Evolutionary conservation across 768 basidiomycete genomes (phyloP), one percentile per base, ranked within the genome.

Genomic region (Xerocomellus dryophilus): DNA sequence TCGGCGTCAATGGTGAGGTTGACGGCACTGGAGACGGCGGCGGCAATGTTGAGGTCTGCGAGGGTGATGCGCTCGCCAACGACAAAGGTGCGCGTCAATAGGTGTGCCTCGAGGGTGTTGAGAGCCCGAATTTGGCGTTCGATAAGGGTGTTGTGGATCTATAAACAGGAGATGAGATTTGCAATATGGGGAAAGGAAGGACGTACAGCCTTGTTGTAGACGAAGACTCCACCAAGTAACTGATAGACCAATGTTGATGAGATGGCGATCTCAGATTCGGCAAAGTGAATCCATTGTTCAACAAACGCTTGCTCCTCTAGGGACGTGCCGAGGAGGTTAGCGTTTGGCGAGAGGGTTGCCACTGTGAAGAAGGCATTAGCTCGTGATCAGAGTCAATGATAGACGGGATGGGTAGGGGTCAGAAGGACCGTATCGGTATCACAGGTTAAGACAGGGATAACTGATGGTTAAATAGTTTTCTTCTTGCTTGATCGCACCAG

Each of bases 1-100:
- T 80, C 61, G 17, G 85, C 81, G 64, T 93, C 95, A 62, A 93
- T 59, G 58, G 81, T 81, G 60, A 74, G n/a, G 21, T 63, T 50
- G 65, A 82, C 81, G 3, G 79, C 78, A 57, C 77, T 76, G 59
- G 77, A 77, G 57, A 93, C 68, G 66, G 80, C 59, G 48, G 77
- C 70, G 35, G 88, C 90, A 60, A 91, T 62, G 66, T 71, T 69
- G 72, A 99, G 71, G 66, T 99, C 97, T 59, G 94, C 97, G 43
- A 96, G 80, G 57, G 93, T 92, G 79, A 98, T 88, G 66, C 96
- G 90, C 70, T 99, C 92, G 60, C 86, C 87, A 51, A 93, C 93
- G 65, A 98, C 81, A 82, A 85, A 98, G 43, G 96, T 99, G 66
- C 81, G 84, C 53, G 82, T 78, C 45, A 77, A 68, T 63, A 99